Evolutionary conservation across 495 filamentous ascomycete genomes (phyloP), one percentile per base, ranked within the genome.

Genomic region (Wilcoxina mikolae): DNA sequence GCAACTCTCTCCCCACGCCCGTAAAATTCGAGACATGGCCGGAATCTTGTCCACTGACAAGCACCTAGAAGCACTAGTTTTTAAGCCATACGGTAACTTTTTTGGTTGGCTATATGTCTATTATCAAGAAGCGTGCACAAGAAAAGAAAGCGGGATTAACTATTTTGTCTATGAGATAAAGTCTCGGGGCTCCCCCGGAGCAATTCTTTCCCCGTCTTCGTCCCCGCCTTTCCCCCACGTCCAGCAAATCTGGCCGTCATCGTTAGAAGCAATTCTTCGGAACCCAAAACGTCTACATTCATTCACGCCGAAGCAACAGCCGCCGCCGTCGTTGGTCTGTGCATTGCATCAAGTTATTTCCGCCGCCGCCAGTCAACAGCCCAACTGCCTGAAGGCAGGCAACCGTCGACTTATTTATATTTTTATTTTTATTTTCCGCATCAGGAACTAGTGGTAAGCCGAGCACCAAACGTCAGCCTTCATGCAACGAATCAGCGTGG

Each of bases 391-490:
- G 23, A 29, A 15, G 20, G 46, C 46, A 49, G 29, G 29, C 46
- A 27, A 25, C 24, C 46, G 12, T 11, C 12, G 29, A 24, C 10
- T 18, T 17, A 46, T 18, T 18, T 46, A 18, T 46, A 46, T 39
- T 24, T 17, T 17, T 46, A 49, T 49, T 27, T 49, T 49, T 49
- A 49, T n/a, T 43, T 43, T 43, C 39, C 39, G 39, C 39, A 10
- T 35, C 15, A 35, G 31, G 31, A 35, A 35, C 31, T 15, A 35
- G 7, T 7, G 7, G 5, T 35, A 15, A 35, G 7, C 39, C 39
- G 39, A 43, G 7, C 10, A 9, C 7, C 10, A 43, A 43, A 20
- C 9, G 7, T 43, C 39, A 43, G 7, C 31, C 7, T 7, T 15
- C 15, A 35, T 35, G 7, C 31, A 4, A 43, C 39, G 39, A 10